phyloP scores from a whole-genome alignment of 163 green algal species.

The Trebouxia gelatinosa region DNA sequence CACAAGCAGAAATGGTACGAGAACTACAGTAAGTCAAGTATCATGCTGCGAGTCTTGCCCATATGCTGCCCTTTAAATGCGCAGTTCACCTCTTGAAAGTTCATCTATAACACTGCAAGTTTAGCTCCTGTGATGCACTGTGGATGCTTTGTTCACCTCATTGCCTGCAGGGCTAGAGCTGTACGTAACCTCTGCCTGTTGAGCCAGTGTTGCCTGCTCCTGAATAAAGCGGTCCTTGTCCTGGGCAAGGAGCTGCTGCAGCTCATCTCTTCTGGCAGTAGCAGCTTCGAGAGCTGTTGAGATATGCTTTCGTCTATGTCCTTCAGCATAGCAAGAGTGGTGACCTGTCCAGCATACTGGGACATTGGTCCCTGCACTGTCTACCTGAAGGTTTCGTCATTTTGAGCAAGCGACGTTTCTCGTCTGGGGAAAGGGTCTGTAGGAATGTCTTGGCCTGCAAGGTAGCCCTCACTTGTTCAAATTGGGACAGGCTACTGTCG shows the following conservation, averaged over 20 bases:
- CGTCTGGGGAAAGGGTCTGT: slow-evolving; percentile 2
- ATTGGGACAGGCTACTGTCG: not conserved
- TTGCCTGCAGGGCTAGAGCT: not conserved
- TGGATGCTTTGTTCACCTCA: not conserved
- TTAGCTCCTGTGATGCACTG: not conserved
- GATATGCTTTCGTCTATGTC: not conserved
- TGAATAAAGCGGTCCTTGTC: slow-evolving; percentile 22
- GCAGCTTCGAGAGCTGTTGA: slow-evolving; percentile 12
- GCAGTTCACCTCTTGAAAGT: not conserved
- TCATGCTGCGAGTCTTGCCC: not conserved
- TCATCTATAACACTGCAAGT: not conserved
- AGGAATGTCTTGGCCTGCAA: slow-evolving; percentile 21
- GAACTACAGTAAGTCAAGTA: not conserved
- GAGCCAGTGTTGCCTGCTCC: not conserved
- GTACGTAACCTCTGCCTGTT: slow-evolving; percentile 20
- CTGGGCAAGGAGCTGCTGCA: slow-evolving; percentile 24
- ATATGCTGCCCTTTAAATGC: not conserved
- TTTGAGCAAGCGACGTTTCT: not conserved
- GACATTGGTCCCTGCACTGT: not conserved
- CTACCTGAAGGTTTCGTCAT: not conserved
- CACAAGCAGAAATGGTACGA: not conserved
- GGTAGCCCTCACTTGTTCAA: not conserved
- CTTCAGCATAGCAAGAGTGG: not conserved
- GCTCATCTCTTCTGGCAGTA: slow-evolving; percentile 13
- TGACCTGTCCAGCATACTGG: not conserved